A percentile compares a stretch with the other conserved stretches of the same genome.
phyloP scores from a whole-genome alignment of 1,284 basidiomycete genomes.

The Paramarasmius palmivorus region DNA sequence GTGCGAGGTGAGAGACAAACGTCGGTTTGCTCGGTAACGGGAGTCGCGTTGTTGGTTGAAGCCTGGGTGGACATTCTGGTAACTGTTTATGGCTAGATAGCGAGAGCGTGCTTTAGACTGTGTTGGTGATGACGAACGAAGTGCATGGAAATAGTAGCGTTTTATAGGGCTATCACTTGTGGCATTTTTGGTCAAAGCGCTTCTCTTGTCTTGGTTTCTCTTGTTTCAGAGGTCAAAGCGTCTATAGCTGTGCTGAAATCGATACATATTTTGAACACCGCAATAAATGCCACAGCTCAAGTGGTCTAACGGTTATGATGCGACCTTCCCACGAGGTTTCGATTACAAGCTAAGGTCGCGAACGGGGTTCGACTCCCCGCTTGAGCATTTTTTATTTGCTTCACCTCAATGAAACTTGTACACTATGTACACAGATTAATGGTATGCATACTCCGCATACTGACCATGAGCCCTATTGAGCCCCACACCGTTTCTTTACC shows the following conservation, averaged over 20 bases:
- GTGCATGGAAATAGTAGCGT: neutral
- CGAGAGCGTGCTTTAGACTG: neutral
- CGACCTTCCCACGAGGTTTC: slow-evolving; percentile 8
- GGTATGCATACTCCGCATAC: too few relatives aligned
- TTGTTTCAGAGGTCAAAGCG: too few relatives aligned
- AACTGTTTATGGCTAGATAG: neutral
- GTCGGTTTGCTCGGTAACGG: neutral
- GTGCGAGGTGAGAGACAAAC: neutral
- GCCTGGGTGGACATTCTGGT: neutral
- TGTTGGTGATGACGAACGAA: neutral
- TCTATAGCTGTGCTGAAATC: too few relatives aligned
- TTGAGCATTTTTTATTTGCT: slow-evolving; percentile 3
- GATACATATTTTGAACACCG: too few relatives aligned
- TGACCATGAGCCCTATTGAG: too few relatives aligned
- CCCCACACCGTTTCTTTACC: too few relatives aligned
- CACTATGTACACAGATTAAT: too few relatives aligned
- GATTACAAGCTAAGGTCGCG: neutral
- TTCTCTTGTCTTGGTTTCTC: too few relatives aligned
- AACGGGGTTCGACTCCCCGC: slow-evolving; percentile 8
- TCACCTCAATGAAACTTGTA: too few relatives aligned
- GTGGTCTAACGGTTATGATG: slow-evolving; percentile 8
- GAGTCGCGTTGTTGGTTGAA: neutral
- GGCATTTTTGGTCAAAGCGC: neutral
- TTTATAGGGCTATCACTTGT: neutral
- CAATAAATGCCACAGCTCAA: neutral